Percentiles rank a stretch among this genome's conserved stretches.
Evolutionary conservation across 176 grass and related monocot species (phyloP).

Genomic region (Oropetium thomaeum): DNA sequence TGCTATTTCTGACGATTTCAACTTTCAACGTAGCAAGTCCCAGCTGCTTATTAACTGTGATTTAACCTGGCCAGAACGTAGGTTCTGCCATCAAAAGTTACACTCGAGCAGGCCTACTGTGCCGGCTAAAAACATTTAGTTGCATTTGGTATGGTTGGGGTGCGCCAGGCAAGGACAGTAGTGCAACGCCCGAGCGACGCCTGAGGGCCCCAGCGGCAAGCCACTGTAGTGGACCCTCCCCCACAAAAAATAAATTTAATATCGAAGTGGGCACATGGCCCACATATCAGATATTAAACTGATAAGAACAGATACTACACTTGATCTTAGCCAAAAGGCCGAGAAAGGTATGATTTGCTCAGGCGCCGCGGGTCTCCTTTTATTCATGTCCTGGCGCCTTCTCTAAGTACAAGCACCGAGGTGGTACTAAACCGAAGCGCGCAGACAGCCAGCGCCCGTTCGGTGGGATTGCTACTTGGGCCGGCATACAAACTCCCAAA

Average conservation of each 20-base stretch:
- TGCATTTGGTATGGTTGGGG: neutral
- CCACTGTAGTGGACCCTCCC: too few species aligned
- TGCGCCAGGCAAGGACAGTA: neutral
- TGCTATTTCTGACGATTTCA: too few species aligned
- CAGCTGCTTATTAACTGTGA: too few species aligned
- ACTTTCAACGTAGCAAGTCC: too few species aligned
- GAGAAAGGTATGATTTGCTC: constrained; percentile 49
- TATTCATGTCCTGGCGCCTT: neutral
- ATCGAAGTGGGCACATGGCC: neutral
- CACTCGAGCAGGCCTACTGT: too few species aligned
- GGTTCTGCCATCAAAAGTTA: too few species aligned
- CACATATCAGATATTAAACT: constrained; percentile 79
- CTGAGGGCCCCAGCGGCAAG: neutral
- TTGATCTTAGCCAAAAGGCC: constrained; percentile 69
- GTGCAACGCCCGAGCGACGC: neutral
- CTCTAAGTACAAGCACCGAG: neutral
- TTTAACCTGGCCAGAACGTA: too few species aligned
- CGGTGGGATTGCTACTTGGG: neutral
- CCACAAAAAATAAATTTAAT: neutral
- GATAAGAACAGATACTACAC: constrained; percentile 80
- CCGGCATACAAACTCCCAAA: too few species aligned
- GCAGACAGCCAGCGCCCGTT: neutral
- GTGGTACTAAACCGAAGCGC: neutral
- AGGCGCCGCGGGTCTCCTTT: neutral
- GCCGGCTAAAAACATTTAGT: too few species aligned